Conservation (phyloP, 139 green algal species). For the Coelastrella sp. region DNA sequence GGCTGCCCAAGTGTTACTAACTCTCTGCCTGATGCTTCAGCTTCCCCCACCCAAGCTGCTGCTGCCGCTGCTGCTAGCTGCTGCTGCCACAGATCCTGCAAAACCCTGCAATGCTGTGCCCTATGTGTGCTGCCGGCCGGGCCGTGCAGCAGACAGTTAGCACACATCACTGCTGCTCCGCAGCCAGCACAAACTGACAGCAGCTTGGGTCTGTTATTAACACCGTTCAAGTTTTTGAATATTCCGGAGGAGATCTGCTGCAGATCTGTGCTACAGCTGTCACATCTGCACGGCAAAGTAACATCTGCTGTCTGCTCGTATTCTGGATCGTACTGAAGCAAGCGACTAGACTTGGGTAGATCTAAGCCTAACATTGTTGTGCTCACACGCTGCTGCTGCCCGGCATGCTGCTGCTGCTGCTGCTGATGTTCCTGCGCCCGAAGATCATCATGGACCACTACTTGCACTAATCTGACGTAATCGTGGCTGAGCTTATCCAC, state of each 20-base stretch:
- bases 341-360: not conserved
- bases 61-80: not conserved
- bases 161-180: slow-evolving; percentile 5
- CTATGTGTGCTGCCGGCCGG: not conserved
- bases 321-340: not conserved
- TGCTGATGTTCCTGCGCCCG: not conserved
- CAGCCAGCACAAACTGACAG: not conserved
- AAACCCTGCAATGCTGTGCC: not conserved
- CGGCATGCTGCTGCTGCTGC: not conserved
- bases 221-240: not conserved
- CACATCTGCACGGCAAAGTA: not conserved
- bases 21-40: not conserved
- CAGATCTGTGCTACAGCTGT: not conserved
- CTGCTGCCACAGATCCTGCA: not conserved
- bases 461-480: not conserved
- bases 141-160: not conserved
- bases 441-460: not conserved
- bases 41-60: not conserved
- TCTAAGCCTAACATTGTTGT: not conserved
- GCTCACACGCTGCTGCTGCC: not conserved
- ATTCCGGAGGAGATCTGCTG: not conserved
- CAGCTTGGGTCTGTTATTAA: not conserved
- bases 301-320: not conserved
- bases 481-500: too few species aligned
- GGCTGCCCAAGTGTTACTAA: not conserved